Conservation (phyloP, 225 moss, liverwort and hornwort species). For the Neckera pumila region DNA sequence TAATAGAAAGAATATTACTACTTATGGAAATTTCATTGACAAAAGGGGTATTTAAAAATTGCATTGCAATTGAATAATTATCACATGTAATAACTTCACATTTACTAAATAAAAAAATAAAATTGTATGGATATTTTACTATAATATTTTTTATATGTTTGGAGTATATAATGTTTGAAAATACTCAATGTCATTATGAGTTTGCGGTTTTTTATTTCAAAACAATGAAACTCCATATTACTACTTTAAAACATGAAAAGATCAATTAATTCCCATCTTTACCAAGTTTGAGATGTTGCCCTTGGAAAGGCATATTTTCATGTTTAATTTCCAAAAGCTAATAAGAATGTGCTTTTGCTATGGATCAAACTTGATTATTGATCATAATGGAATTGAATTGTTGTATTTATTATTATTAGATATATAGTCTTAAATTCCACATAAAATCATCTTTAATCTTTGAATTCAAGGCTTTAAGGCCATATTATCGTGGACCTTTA, state of each 20-base stretch:
- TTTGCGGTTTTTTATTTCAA: too few species aligned
- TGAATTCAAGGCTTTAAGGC: too few species aligned
- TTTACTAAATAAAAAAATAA: background rate
- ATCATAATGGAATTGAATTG: background rate
- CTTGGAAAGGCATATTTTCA: background rate
- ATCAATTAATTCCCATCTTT: background rate
- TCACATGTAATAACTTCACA: background rate
- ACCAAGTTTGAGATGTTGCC: background rate
- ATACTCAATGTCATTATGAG: too few species aligned
- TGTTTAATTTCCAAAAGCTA: rapidly evolving
- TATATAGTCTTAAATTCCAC: background rate
- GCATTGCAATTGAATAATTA: background rate
- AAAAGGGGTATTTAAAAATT: background rate
- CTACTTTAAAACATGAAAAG: background rate
- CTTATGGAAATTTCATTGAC: background rate
- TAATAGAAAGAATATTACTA: background rate
- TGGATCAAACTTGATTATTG: background rate
- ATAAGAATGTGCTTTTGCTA: background rate
- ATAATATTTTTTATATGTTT: background rate
- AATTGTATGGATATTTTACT: background rate
- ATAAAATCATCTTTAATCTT: too few species aligned
- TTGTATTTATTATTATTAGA: background rate
- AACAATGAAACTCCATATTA: background rate
- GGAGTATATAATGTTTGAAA: too few species aligned
- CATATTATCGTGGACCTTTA: background rate